Percentiles rank a stretch among this genome's conserved stretches.
These are phyloP conservation scores for Nicotiana paniculata DNA, from an alignment of 257 asterid species.

Conservation along the genomic window DNA sequence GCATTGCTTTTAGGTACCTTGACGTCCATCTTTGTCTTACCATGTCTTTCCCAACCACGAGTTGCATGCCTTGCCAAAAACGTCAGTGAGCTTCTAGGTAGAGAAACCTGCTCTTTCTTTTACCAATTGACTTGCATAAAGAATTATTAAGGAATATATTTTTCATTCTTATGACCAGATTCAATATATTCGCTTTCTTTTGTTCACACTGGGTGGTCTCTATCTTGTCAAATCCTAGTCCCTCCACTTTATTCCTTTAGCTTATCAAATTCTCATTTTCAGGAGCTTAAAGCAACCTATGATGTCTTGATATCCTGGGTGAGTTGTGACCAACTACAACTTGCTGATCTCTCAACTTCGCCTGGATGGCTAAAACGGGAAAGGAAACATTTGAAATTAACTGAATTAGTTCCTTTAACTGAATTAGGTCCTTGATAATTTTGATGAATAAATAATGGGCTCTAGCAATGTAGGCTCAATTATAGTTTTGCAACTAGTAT, in stretches of 20 bases:
- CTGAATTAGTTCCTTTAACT: neutral
- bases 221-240: neutral
- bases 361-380: neutral
- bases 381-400: neutral
- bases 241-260: neutral
- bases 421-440: neutral
- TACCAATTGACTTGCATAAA: neutral
- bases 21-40: neutral
- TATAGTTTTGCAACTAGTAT: neutral
- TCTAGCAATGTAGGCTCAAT: neutral
- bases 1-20: neutral
- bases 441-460: neutral
- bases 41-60: neutral
- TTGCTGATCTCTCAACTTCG: neutral
- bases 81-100: neutral
- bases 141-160: neutral
- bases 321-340: neutral
- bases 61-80: neutral
- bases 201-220: neutral
- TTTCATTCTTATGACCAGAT: neutral
- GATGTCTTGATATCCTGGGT: neutral
- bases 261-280: neutral
- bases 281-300: neutral
- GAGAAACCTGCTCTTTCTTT: neutral
- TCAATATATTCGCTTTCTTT: neutral